phyloP scores from a whole-genome alignment of 805 yeast species.

The Pichia cabralensis region DNA sequence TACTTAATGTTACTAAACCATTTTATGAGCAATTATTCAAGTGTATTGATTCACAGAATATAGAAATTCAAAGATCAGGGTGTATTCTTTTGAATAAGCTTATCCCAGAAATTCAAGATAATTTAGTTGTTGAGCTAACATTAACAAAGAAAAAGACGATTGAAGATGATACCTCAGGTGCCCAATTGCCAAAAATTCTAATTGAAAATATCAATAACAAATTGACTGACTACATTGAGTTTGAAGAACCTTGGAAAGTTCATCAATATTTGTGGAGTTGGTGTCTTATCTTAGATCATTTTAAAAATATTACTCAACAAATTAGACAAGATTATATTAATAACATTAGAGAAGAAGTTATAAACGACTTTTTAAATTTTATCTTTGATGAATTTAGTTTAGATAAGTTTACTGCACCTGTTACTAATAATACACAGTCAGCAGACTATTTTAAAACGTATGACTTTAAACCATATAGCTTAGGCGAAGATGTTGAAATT shows the following conservation, averaged over 20 bases:
- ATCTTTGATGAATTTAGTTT: conserved; percentile 45
- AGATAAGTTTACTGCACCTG: conserved; percentile 14
- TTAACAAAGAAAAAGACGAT: conserved; percentile 32
- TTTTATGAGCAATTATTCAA: conserved; percentile 29
- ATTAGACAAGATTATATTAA: conserved; percentile 51
- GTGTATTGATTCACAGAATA: conserved; percentile 19
- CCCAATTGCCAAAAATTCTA: conserved; percentile 33
- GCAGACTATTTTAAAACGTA: conserved; percentile 22
- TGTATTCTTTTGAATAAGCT: conserved; percentile 29
- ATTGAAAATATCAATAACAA: conserved; percentile 25
- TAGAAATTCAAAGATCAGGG: conserved; percentile 36
- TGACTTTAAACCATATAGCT: conserved; percentile 7
- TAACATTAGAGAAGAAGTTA: conserved; percentile 43
- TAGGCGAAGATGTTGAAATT: conserved; percentile 24
- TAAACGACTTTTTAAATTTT: conserved; percentile 41
- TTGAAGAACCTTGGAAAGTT: conserved; percentile 27
- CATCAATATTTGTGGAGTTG: conserved; percentile 55
- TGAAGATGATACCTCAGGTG: conserved; percentile 22
- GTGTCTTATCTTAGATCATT: conserved; percentile 51
- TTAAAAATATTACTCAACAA: conserved; percentile 53
- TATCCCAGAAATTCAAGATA: conserved; percentile 43
- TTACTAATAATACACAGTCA: conserved; percentile 17
- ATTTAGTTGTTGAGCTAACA: conserved; percentile 51
- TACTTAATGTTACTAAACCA: conserved; percentile 24
- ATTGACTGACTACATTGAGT: conserved; percentile 29